Percentiles rank a stretch among this genome's conserved stretches.
Conservation (phyloP, 768 basidiomycete species). For the Tulasnella sp. region DNA sequence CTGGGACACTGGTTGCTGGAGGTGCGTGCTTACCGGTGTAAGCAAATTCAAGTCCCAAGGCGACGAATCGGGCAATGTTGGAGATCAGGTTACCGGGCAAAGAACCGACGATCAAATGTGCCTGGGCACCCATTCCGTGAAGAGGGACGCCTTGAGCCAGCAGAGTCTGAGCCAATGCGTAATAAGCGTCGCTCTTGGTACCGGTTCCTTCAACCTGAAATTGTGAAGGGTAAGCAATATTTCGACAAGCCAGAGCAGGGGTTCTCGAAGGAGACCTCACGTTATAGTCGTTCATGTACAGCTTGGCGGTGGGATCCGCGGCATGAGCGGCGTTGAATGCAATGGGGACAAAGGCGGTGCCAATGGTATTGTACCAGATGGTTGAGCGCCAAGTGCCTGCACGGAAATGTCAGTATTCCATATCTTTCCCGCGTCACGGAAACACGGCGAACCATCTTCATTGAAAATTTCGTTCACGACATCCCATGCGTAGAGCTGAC, state of each 20-base stretch:
- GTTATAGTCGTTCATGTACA: conserved; percentile 43
- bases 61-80: conserved; percentile 51
- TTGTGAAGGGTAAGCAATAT: conserved; percentile 28
- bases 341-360: conserved; percentile 46
- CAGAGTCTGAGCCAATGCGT: conserved; percentile 50
- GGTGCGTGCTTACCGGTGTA: conserved; percentile 41
- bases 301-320: conserved; percentile 54
- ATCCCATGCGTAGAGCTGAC: conserved; percentile 39
- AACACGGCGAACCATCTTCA: conserved; percentile 43
- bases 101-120: conserved; percentile 20
- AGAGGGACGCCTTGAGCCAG: conserved; percentile 49
- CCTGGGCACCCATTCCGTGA: conserved; percentile 56
- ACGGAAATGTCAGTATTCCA: not conserved
- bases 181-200: conserved; percentile 56
- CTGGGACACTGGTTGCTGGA: not conserved
- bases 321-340: conserved; percentile 48
- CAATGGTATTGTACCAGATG: conserved; percentile 53
- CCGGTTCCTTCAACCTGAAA: conserved; percentile 32
- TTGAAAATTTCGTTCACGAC: conserved; percentile 59
- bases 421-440: not conserved
- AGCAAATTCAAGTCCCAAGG: conserved; percentile 61
- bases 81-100: conserved; percentile 37
- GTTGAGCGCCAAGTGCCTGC: conserved; percentile 41
- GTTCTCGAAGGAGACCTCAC: not conserved
- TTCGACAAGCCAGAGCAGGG: conserved; percentile 31